A percentile compares a stretch with the other conserved stretches of the same genome.
These are phyloP conservation scores for Talaromyces sp. DNA, from an alignment of 2,329 filamentous ascomycete species.

Conservation along the genomic window DNA sequence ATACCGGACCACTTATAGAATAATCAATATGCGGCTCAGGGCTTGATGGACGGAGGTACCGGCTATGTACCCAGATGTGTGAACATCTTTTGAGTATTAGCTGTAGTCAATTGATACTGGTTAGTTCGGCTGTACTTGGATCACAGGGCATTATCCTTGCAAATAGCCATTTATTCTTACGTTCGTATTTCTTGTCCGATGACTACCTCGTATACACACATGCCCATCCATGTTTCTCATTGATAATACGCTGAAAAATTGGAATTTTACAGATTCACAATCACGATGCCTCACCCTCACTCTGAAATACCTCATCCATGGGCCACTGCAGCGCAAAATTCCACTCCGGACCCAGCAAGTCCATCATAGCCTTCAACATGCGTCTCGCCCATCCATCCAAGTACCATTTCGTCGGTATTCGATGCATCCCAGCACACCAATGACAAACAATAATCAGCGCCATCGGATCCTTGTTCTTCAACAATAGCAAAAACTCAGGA, in stretches of 20 bases:
- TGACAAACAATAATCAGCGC: constrained; percentile 15
- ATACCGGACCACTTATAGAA: neutral
- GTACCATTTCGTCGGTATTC: constrained; percentile 11
- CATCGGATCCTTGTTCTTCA: constrained; percentile 14
- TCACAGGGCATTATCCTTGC: neutral
- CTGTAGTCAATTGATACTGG: no score
- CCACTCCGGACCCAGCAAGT: constrained; percentile 14
- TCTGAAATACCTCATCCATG: constrained; percentile 9
- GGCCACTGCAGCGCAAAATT: constrained; percentile 14
- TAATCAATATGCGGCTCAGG: neutral
- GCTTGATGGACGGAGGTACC: neutral
- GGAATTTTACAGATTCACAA: no score
- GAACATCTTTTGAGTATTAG: neutral
- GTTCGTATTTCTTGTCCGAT: neutral
- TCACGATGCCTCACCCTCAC: neutral
- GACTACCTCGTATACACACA: neutral
- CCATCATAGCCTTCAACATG: constrained; percentile 16
- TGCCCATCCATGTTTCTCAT: neutral
- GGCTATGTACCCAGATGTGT: neutral
- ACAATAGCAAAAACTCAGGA: constrained; percentile 10
- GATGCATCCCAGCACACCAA: constrained; percentile 17
- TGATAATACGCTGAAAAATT: neutral
- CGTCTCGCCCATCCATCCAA: constrained; percentile 15
- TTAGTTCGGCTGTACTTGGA: neutral
- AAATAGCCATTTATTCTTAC: neutral